phyloP scores from a whole-genome alignment of 139 green algal species.

The Zygnema circumcarinatum region DNA sequence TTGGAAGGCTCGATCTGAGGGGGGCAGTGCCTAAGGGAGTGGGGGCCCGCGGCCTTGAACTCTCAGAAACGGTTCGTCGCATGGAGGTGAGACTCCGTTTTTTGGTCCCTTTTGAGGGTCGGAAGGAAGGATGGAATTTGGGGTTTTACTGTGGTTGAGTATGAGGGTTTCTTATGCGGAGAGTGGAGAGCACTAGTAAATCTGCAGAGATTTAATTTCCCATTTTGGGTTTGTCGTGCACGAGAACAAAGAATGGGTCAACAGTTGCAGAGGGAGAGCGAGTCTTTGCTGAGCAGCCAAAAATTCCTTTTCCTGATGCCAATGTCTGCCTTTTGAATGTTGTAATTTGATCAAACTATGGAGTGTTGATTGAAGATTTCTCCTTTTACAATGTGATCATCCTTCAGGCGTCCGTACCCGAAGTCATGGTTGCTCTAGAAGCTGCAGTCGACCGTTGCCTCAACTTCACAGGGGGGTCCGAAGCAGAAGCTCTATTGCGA shows the following conservation, averaged over 20 bases:
- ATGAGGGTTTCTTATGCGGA: no score
- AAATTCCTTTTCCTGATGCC: no score
- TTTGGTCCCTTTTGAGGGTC: neutral
- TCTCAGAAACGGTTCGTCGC: slow-evolving; percentile 37
- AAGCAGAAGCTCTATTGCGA: slow-evolving; percentile 68
- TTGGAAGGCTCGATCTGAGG: slow-evolving; percentile 48
- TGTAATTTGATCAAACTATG: no score
- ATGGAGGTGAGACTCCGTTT: slow-evolving; percentile 49
- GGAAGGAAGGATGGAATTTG: neutral
- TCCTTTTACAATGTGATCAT: neutral
- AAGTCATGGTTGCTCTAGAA: slow-evolving; percentile 54
- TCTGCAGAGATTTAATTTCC: no score
- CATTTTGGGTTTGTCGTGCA: no score
- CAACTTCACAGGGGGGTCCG: slow-evolving; percentile 66
- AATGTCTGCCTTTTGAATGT: no score
- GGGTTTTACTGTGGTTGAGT: no score
- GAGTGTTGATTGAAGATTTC: no score
- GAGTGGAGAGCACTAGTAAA: no score
- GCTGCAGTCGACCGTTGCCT: slow-evolving; percentile 65
- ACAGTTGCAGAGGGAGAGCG: no score
- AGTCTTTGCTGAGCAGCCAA: no score
- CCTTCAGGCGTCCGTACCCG: slow-evolving; percentile 35
- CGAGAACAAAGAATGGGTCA: no score
- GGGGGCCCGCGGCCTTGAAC: slow-evolving; percentile 32
- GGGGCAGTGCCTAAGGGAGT: slow-evolving; percentile 35